Evolutionary conservation across 1,284 basidiomycete genomes (phyloP).

Genomic region (Phlebopus sp.): DNA sequence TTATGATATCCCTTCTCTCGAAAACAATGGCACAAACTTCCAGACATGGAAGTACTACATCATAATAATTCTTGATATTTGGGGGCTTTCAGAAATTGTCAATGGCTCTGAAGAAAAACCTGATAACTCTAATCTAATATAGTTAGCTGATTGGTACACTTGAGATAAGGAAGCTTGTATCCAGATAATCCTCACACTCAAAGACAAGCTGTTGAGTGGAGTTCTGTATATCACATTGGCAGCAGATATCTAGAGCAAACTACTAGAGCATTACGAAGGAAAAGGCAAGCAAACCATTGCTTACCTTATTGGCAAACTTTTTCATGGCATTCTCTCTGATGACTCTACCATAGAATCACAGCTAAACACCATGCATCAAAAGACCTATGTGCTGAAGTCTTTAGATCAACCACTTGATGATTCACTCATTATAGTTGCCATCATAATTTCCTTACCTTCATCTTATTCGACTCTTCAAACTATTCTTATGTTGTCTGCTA

Average conservation of each 20-base stretch:
- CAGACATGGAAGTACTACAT: background rate
- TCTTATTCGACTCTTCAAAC: conserved; percentile 19
- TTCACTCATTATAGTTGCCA: conserved; percentile 11
- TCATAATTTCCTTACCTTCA: conserved; percentile 20
- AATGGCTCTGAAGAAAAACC: background rate
- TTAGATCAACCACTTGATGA: too few species aligned
- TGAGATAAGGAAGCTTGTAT: background rate
- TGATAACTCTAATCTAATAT: background rate
- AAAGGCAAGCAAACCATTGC: conserved; percentile 1
- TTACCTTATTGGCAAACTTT: too few species aligned
- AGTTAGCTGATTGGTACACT: background rate
- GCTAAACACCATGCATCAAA: background rate
- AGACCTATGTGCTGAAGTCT: too few species aligned
- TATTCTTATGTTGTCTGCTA: conserved; percentile 7
- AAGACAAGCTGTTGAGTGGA: too few species aligned
- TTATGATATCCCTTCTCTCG: too few species aligned
- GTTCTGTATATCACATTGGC: too few species aligned
- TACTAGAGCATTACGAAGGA: too few species aligned
- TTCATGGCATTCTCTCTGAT: background rate
- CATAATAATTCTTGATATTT: background rate
- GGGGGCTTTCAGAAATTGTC: background rate
- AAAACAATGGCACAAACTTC: background rate
- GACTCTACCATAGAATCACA: conserved; percentile 1
- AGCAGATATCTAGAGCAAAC: too few species aligned
- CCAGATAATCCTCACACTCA: too few species aligned